Base-by-base conservation (phyloP, 352 stramenopile genomes). In the Globisporangium paroecandrum region DNA sequence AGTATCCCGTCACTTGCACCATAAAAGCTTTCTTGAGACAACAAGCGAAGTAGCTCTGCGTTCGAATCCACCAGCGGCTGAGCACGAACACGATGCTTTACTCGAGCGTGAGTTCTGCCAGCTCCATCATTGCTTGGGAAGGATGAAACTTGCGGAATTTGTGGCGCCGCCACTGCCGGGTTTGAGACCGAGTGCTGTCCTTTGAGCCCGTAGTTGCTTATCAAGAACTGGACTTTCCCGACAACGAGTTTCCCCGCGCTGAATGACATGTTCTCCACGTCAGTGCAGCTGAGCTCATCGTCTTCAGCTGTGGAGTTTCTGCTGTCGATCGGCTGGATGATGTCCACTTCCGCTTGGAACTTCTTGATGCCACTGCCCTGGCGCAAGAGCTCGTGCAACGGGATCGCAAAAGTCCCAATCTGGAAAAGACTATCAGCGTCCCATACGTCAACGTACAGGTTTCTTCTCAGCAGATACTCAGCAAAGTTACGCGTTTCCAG, bases 401-500 rank as follows among this genome's bases (percentile, higher is more conserved):
- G 91, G 29, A 98, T 73, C 0, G 78, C 75, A 34, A 91, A 85
- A 8, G 90, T 95, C 0, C 94, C 95, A 0, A 98, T 56, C 55
- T 87, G 82, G 63, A 98, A 91, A 51, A 98, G 73, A 64, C 85
- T 96, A 25, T 98, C 90, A 2, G 87, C 94, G 60, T 98, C 94
- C 93, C 93, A 98, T 1, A 98, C 87, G 56, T 98, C 92, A 22
- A 98, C 86, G 56, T 93, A 90, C 24, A 98, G 68, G 10, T 76
- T 81, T 55, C 92, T 94, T 24, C 76, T 74, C 25, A 93, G 75
- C 46, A 98, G 73, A 66, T 98, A 98, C 53, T 85, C 76, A 2
- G 88, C 81, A 75, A 98, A 98, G 2, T 75, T 63, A 1, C 73
- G 70, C 8, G 88, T 78, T 71, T 98, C 95, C 9, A 88, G 65